phyloP scores from a whole-genome alignment of 352 stramenopile genomes.

The Globisporangium irregulare region DNA sequence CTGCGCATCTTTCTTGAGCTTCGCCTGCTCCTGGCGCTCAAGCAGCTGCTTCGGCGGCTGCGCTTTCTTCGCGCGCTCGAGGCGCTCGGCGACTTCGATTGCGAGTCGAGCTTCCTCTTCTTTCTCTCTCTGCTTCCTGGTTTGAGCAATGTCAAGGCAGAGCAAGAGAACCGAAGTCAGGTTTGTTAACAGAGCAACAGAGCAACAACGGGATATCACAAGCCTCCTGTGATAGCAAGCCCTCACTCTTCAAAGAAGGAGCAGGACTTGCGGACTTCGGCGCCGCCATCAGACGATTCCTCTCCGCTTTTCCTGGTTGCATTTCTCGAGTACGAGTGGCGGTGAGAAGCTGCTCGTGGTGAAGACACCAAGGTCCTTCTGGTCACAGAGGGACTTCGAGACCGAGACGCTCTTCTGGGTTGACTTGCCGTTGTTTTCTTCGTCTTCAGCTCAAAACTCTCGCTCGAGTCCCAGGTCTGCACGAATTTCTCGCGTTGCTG shows the following conservation, averaged over 20 bases:
- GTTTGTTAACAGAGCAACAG: background rate
- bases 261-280: conserved; percentile 31
- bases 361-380: background rate
- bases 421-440: background rate
- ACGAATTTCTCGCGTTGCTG: conserved; percentile 5
- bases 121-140: conserved; percentile 43
- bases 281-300: conserved; percentile 3
- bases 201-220: no score
- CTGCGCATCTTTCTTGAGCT: conserved; percentile 40
- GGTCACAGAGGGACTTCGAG: background rate
- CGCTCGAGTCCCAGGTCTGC: conserved; percentile 7
- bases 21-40: conserved; percentile 41
- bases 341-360: conserved; percentile 15
- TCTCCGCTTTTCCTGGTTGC: conserved; percentile 12
- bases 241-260: conserved; percentile 55
- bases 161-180: background rate
- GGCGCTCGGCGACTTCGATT: conserved; percentile 25
- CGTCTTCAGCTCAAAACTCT: background rate
- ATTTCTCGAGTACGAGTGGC: conserved; percentile 14
- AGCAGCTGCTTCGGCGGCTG: conserved; percentile 49
- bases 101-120: conserved; percentile 30
- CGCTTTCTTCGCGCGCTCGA: conserved; percentile 45
- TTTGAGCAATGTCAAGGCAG: background rate
- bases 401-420: background rate
- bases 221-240: no score